A percentile compares a stretch with the other conserved stretches of the same genome.
These are phyloP conservation scores for Chlorella ohadii DNA, from an alignment of 139 green algal genomes.

Conservation along the genomic window DNA sequence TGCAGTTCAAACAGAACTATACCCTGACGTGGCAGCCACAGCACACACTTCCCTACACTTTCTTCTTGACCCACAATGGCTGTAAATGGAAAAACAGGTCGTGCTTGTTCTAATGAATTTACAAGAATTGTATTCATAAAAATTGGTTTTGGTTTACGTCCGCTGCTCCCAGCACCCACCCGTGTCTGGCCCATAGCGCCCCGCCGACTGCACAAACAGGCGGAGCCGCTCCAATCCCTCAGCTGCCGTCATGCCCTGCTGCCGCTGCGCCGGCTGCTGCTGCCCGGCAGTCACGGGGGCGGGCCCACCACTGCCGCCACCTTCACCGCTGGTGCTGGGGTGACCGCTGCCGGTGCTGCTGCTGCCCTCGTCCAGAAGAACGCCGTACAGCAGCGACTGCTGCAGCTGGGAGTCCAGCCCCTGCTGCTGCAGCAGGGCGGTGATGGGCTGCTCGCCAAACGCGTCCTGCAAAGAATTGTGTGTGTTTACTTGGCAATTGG, in stretches of 20 bases:
- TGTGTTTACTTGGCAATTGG: neutral
- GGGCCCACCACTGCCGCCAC: neutral
- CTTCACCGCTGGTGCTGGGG: neutral
- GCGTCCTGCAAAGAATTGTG: neutral
- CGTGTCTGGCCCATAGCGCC: slow-evolving; percentile 44
- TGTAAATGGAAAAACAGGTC: too few relatives aligned
- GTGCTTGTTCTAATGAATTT: too few relatives aligned
- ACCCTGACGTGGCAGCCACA: too few relatives aligned
- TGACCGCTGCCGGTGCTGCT: neutral
- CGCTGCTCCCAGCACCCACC: too few relatives aligned
- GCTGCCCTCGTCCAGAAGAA: slow-evolving; percentile 53
- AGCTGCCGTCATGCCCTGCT: slow-evolving; percentile 31
- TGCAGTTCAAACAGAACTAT: too few relatives aligned
- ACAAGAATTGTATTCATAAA: too few relatives aligned
- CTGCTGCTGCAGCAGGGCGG: slow-evolving; percentile 44
- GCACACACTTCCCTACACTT: too few relatives aligned
- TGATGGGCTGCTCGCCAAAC: slow-evolving; percentile 36
- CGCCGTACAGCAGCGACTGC: slow-evolving; percentile 68
- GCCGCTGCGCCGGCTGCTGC: neutral
- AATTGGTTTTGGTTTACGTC: too few relatives aligned
- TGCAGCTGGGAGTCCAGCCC: slow-evolving; percentile 59
- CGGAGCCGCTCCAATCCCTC: slow-evolving; percentile 49
- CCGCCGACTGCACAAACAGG: slow-evolving; percentile 60
- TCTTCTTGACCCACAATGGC: too few relatives aligned
- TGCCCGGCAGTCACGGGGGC: neutral